Evolutionary conservation across 768 basidiomycete genomes (phyloP), one percentile per base, ranked within the genome.

Genomic region (Calocybe cyanea): DNA sequence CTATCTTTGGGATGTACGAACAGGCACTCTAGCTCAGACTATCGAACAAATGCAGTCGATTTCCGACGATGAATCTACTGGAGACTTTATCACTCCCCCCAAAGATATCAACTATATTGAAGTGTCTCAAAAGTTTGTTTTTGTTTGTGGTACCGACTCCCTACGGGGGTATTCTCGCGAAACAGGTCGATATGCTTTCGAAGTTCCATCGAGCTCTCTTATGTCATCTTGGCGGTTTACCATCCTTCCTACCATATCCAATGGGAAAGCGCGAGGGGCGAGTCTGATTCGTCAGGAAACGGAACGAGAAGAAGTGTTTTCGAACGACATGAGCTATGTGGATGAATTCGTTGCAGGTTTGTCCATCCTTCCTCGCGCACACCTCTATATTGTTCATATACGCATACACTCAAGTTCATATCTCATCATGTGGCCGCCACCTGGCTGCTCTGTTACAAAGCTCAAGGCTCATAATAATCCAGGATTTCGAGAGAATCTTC

Each of bases 1-100:
- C 0, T 85, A 73, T 50, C 46, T 89, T 2, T 88, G 78, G 74
- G 78, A 91, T 52, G 66, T 89, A 18, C 70, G 71, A 2, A 72
- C 75, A 0, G 77, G 74, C 0, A 51, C 61, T 17, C 52, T 80
- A 11, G 57, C 77, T 1, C 75, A 83, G 57, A 70, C 68, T 5
- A 69, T 86, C 25, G 49, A 64, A 3, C 61, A 68, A 23, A 68
- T 70, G 2, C 71, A 76, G 48, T 42, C 38, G 3, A 38, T 39
- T 18, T 38, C 23, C 30, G 31, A 24, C 4, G 28, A 43, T 8
- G 33, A 49, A 21, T 36, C 43, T 7, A 60, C 76, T 14, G 74
- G 69, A 2, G 51, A 62, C 9, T 11, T 28, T 28, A 28, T 28
- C 11, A 28, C n/a, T n/a, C n/a, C n/a, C n/a, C n/a, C n/a, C n/a